These are phyloP conservation scores for Euphrasia arctica DNA, from an alignment of 305 asterid genomes.

Conservation along the genomic window DNA sequence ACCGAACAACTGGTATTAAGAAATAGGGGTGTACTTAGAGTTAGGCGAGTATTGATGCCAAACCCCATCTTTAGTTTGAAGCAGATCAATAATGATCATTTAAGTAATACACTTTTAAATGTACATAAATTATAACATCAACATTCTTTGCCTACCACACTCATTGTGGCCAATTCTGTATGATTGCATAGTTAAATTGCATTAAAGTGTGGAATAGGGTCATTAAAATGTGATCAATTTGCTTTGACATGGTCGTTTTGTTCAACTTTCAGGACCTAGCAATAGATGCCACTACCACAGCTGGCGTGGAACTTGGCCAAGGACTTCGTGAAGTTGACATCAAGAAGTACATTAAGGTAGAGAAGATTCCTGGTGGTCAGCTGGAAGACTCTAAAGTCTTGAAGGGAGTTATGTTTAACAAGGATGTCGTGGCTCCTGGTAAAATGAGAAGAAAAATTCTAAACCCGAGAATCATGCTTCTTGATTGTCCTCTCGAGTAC, in stretches of 20 bases:
- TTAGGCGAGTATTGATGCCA: neutral
- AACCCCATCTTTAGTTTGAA: neutral
- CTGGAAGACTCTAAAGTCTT: conserved; percentile 89
- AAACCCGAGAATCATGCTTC: conserved; percentile 89
- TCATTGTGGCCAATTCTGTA: neutral
- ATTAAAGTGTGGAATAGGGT: conserved; percentile 7
- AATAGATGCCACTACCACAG: conserved; percentile 78
- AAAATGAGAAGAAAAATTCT: conserved; percentile 90
- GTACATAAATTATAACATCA: neutral
- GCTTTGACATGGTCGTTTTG: conserved; percentile 20
- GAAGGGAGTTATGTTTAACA: conserved; percentile 91
- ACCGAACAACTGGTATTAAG: neutral
- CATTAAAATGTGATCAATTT: neutral
- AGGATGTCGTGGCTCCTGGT: conserved; percentile 95
- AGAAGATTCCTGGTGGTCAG: conserved; percentile 96
- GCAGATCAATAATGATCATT: neutral
- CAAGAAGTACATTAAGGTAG: conserved; percentile 91
- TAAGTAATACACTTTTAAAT: conserved; percentile 1
- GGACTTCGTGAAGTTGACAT: conserved; percentile 95
- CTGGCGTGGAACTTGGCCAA: conserved; percentile 91
- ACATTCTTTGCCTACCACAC: neutral
- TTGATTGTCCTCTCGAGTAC: conserved; percentile 94
- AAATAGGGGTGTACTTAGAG: no score
- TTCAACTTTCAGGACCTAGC: conserved; percentile 67
- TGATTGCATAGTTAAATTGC: neutral